These are phyloP conservation scores for Alternaria ethzedia DNA, from an alignment of 2,329 filamentous ascomycete genomes.

Conservation along the genomic window DNA sequence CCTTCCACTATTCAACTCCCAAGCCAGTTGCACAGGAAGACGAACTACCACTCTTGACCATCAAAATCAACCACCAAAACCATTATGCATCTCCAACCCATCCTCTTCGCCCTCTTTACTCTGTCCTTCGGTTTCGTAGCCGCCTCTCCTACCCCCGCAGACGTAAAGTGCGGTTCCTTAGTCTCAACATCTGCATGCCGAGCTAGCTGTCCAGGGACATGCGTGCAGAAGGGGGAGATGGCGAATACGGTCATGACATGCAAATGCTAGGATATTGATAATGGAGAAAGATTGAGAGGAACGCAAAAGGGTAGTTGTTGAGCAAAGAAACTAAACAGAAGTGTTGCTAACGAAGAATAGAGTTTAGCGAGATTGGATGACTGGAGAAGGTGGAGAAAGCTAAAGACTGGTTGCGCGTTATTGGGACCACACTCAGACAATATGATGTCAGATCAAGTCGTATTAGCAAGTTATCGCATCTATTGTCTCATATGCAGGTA, in stretches of 20 bases:
- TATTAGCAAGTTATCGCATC: neutral
- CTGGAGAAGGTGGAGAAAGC: no score
- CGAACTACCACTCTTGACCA: neutral
- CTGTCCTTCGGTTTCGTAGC: neutral
- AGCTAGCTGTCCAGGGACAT: neutral
- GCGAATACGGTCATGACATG: neutral
- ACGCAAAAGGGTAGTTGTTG: neutral
- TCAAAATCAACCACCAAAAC: neutral
- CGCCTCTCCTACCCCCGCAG: neutral
- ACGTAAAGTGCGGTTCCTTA: neutral
- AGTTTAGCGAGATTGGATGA: neutral
- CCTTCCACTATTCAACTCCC: neutral
- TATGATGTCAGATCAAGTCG: neutral
- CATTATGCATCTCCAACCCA: neutral
- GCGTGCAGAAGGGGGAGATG: neutral
- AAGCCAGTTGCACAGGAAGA: neutral
- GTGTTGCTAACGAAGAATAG: neutral
- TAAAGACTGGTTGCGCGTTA: neutral
- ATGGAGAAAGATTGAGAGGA: neutral
- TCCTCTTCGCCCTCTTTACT: neutral
- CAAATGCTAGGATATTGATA: neutral
- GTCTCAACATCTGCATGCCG: neutral
- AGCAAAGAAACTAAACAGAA: neutral
- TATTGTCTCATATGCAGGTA: neutral
- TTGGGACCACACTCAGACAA: rapidly evolving